Evolutionary conservation across 208 protist genomes (phyloP).

Genomic region (Crithidia thermophila): DNA sequence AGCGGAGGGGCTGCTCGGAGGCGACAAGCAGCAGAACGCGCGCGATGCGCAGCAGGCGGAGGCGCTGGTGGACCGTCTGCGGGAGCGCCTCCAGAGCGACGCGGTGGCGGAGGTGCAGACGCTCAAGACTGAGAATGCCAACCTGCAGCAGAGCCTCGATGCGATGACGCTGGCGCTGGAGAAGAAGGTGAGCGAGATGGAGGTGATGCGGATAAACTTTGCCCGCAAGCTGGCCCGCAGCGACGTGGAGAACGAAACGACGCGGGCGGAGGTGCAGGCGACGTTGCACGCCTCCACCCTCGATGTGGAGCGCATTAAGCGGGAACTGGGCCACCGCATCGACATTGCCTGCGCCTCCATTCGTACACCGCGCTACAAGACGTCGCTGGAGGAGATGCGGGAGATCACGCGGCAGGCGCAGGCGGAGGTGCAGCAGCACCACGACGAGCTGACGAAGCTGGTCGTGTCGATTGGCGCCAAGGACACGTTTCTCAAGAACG

Average conservation of each 20-base stretch:
- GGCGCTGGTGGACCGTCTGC: slow-evolving; percentile 45
- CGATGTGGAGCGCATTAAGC: slow-evolving; percentile 79
- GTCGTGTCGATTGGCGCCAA: slow-evolving; percentile 79
- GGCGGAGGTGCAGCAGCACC: slow-evolving; percentile 75
- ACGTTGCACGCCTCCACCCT: slow-evolving; percentile 46
- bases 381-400: slow-evolving; percentile 70
- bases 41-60: slow-evolving; percentile 32
- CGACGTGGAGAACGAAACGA: slow-evolving; percentile 70
- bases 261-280: slow-evolving; percentile 61
- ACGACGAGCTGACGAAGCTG: slow-evolving; percentile 71
- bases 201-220: slow-evolving; percentile 57
- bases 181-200: slow-evolving; percentile 52
- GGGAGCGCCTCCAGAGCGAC: slow-evolving; percentile 47
- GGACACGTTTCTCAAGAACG: slow-evolving; percentile 68
- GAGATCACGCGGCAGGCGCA: slow-evolving; percentile 57
- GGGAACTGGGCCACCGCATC: slow-evolving; percentile 67
- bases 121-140: slow-evolving; percentile 50
- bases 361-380: slow-evolving; percentile 78
- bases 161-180: slow-evolving; percentile 62
- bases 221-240: slow-evolving; percentile 56
- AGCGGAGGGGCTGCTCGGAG: slow-evolving; percentile 41
- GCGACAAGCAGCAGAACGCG: slow-evolving; percentile 11
- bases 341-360: slow-evolving; percentile 67
- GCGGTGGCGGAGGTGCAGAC: slow-evolving; percentile 45
- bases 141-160: slow-evolving; percentile 55